Evolutionary conservation across 371 early-diverging fungal genomes (phyloP).

Genomic region (Mortierella sp.): DNA sequence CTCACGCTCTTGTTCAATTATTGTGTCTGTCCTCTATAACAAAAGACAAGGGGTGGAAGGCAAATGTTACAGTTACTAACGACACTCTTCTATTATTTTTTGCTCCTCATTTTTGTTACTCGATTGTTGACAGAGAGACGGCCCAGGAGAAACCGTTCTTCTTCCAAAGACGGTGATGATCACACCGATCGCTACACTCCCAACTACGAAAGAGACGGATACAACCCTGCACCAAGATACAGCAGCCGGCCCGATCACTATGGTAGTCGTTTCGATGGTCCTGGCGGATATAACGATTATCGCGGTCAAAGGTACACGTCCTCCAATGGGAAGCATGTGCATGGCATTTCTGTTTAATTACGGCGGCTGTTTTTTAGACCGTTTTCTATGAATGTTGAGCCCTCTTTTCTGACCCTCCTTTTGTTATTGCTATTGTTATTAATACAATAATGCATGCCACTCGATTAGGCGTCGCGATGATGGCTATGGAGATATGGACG

Average conservation of each 20-base stretch:
- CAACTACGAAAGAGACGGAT: conserved; percentile 87
- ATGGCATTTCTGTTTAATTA: not conserved
- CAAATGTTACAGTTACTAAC: not conserved
- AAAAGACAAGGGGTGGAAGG: not conserved
- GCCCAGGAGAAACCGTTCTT: conserved; percentile 66
- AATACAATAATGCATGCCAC: not conserved
- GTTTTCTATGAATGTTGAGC: conserved; percentile 1
- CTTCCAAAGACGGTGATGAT: conserved; percentile 60
- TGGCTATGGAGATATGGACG: conserved; percentile 44
- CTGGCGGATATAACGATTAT: conserved; percentile 43
- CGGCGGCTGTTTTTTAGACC: not conserved
- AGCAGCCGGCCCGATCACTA: conserved; percentile 58
- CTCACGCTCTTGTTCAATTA: conserved; percentile 33
- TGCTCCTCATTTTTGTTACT: not conserved
- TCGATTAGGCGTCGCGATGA: conserved; percentile 49
- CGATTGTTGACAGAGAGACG: conserved; percentile 60
- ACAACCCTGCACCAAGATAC: conserved; percentile 76
- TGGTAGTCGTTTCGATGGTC: conserved; percentile 40
- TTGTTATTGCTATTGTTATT: not conserved
- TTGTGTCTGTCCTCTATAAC: conserved; percentile 61
- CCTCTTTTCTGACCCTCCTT: not conserved
- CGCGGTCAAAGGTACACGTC: conserved; percentile 41
- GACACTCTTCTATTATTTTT: not conserved
- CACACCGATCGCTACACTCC: conserved; percentile 87
- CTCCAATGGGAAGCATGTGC: not conserved